These are phyloP conservation scores for Xylaria venustula DNA, from an alignment of 495 filamentous ascomycete species.

Conservation along the genomic window DNA sequence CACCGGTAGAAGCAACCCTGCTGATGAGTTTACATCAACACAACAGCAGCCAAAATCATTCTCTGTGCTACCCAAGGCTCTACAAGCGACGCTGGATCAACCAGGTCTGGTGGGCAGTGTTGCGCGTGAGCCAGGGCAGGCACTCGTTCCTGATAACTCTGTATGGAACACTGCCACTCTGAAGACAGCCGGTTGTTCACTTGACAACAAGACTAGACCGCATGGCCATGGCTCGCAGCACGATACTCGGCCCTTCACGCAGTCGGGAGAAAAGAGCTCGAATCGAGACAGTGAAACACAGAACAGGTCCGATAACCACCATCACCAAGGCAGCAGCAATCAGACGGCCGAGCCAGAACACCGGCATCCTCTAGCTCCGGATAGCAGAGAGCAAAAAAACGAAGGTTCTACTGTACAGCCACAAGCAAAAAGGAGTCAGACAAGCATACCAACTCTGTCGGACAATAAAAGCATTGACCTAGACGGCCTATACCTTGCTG, in stretches of 20 bases:
- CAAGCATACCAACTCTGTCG: too few relatives aligned
- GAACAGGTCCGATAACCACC: too few relatives aligned
- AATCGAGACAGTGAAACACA: conserved; percentile 13
- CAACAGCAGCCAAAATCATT: neutral
- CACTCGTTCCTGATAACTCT: neutral
- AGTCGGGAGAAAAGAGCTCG: conserved; percentile 13
- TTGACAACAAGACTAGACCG: conserved; percentile 12
- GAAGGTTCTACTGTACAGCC: too few relatives aligned
- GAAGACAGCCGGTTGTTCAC: conserved; percentile 10
- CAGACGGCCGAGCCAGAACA: too few relatives aligned
- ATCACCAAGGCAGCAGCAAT: too few relatives aligned
- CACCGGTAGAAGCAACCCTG: conserved; percentile 16
- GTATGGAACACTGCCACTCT: neutral
- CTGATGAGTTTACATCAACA: neutral
- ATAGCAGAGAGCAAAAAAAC: too few relatives aligned
- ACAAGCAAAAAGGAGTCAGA: too few relatives aligned
- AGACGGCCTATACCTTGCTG: too few relatives aligned
- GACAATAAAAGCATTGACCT: too few relatives aligned
- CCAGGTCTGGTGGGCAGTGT: neutral
- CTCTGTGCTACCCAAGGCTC: neutral
- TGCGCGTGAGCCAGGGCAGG: neutral
- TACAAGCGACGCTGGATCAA: neutral
- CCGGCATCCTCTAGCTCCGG: too few relatives aligned
- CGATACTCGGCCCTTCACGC: conserved; percentile 12
- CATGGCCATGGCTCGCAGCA: conserved; percentile 13